phyloP scores from a whole-genome alignment of 306 rosid species.

The Citrullus colocynthis region DNA sequence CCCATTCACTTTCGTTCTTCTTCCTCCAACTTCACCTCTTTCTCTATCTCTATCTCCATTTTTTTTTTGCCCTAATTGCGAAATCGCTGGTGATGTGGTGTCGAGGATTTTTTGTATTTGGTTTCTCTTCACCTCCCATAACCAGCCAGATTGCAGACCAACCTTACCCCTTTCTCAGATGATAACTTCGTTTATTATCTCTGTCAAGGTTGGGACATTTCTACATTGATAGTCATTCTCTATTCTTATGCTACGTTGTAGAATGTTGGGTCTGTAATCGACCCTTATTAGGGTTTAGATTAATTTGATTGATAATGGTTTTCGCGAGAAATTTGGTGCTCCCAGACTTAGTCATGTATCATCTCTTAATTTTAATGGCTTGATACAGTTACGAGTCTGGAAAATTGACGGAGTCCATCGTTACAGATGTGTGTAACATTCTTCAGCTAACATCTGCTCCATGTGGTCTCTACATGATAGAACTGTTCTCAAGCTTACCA shows the following conservation, averaged over 20 bases:
- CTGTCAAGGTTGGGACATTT: conserved; percentile 33
- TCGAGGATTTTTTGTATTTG: conserved; percentile 5
- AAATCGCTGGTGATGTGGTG: conserved; percentile 27
- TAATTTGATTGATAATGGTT: not conserved
- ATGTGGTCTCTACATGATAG: conserved; percentile 22
- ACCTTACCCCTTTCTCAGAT: conserved; percentile 19
- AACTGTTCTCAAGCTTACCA: not conserved
- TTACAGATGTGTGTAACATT: conserved; percentile 22
- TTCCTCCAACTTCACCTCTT: not conserved
- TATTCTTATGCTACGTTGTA: not conserved
- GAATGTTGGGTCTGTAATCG: not conserved
- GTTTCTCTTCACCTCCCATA: conserved; percentile 31
- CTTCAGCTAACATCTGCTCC: conserved; percentile 30
- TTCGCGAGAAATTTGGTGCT: not conserved
- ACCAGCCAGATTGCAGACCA: conserved; percentile 26
- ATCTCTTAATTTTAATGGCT: conserved; percentile 3
- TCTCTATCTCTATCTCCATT: not conserved
- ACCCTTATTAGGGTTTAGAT: not conserved
- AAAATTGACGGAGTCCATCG: conserved; percentile 25
- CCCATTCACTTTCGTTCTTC: not conserved
- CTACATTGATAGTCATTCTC: not conserved
- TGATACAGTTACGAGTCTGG: conserved; percentile 25
- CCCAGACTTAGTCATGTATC: conserved; percentile 56
- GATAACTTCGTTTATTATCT: conserved; percentile 15
- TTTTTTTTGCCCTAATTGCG: not conserved